Percentiles rank a stretch among this genome's conserved stretches.
phyloP scores from a whole-genome alignment of 345 rosid species.

The Citrus hindsii region DNA sequence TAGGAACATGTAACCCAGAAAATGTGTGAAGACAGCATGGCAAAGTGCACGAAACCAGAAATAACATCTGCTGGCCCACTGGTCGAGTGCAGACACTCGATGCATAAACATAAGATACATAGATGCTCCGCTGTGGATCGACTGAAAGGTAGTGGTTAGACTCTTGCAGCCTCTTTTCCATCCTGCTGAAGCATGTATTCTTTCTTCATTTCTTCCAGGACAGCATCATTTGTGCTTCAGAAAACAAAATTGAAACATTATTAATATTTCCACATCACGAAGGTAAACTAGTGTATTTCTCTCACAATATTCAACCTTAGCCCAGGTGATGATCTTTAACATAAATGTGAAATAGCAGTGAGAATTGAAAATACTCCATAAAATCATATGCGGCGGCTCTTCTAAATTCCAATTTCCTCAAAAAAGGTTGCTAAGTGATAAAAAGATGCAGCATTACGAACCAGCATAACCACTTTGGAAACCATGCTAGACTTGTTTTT shows the following conservation, averaged over 20 bases:
- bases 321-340: neutral
- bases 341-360: neutral
- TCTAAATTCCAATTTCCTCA: neutral
- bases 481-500: neutral
- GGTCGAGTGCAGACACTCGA: neutral
- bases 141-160: constrained; percentile 4
- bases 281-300: neutral
- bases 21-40: neutral
- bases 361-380: neutral
- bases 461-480: neutral
- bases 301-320: neutral
- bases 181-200: constrained; percentile 71
- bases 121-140: neutral
- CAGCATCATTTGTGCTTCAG: constrained; percentile 77
- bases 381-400: neutral
- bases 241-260: neutral
- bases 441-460: neutral
- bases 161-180: constrained; percentile 33
- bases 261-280: neutral
- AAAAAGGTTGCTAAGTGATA: neutral
- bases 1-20: neutral
- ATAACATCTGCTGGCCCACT: neutral
- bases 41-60: neutral
- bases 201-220: constrained; percentile 90
- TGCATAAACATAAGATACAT: neutral